These are phyloP conservation scores for Amylostereum areolatum DNA, from an alignment of 1,284 basidiomycete species.

Conservation along the genomic window DNA sequence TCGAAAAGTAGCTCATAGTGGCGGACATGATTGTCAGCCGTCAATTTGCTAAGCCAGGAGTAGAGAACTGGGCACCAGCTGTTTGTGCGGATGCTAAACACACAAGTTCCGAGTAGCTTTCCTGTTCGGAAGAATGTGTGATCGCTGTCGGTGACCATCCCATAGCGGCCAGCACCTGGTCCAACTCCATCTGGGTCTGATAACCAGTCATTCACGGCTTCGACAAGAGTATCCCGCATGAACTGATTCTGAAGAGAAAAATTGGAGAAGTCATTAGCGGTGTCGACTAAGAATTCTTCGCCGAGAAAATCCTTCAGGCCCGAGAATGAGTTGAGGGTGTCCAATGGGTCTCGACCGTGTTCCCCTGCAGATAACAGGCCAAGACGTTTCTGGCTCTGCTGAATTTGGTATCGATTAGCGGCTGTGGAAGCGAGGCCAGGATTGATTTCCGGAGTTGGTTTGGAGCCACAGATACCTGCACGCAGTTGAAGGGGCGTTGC, in stretches of 20 bases:
- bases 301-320: no score
- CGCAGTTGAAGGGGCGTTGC: not conserved
- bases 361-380: no score
- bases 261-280: not conserved
- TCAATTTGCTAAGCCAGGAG: not conserved
- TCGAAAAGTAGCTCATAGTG: not conserved
- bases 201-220: not conserved
- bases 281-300: no score
- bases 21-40: not conserved
- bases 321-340: no score
- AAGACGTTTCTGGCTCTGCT: not conserved
- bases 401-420: not conserved
- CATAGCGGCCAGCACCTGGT: not conserved
- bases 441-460: not conserved
- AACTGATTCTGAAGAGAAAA: not conserved
- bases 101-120: not conserved
- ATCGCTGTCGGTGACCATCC: not conserved
- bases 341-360: no score
- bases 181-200: not conserved
- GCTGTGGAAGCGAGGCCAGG: not conserved
- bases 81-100: not conserved
- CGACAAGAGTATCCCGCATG: not conserved
- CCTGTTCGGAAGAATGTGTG: not conserved
- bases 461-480: not conserved
- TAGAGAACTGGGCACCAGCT: not conserved